Percentiles rank a stretch among this genome's conserved stretches.
Evolutionary conservation across 169 alveolate genomes (phyloP).

Genomic region (Sarcocystis neurona): DNA sequence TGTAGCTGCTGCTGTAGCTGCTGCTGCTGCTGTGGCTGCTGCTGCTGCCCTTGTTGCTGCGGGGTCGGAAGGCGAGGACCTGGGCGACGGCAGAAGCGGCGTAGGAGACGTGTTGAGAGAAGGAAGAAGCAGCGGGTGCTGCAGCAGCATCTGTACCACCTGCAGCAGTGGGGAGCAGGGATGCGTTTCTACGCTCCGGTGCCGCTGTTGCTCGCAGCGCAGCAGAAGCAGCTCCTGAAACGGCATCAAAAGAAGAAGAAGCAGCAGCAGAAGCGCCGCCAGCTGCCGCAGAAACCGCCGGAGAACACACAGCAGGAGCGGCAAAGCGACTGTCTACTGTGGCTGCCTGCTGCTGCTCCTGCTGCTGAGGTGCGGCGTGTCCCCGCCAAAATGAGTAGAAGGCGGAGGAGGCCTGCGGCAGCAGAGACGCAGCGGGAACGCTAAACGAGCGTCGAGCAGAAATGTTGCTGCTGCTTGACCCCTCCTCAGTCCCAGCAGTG

Average conservation of each 20-base stretch:
- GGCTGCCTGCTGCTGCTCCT: too few species aligned
- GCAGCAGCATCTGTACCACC: background rate
- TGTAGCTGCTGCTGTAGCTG: background rate
- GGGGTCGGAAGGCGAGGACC: background rate
- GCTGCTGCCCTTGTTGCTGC: background rate
- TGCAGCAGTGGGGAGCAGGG: background rate
- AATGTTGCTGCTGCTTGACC: too few species aligned
- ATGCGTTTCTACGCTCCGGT: background rate
- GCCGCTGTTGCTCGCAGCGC: background rate
- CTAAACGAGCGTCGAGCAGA: too few species aligned
- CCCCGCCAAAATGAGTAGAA: too few species aligned
- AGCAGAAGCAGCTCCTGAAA: background rate
- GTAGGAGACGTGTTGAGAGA: background rate
- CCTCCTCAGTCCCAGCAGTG: too few species aligned
- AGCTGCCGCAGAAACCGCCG: background rate
- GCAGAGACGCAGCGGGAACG: too few species aligned
- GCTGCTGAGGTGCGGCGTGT: too few species aligned
- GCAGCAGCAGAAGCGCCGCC: background rate
- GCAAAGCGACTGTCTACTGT: too few species aligned
- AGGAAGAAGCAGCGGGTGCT: background rate
- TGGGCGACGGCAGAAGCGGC: background rate
- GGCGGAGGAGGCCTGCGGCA: too few species aligned
- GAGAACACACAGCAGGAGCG: too few species aligned
- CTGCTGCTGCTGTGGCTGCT: constrained; percentile 8
- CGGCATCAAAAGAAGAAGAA: background rate